Evolutionary conservation across 306 rosid species (phyloP).

Genomic region (Vigna hirtella): DNA sequence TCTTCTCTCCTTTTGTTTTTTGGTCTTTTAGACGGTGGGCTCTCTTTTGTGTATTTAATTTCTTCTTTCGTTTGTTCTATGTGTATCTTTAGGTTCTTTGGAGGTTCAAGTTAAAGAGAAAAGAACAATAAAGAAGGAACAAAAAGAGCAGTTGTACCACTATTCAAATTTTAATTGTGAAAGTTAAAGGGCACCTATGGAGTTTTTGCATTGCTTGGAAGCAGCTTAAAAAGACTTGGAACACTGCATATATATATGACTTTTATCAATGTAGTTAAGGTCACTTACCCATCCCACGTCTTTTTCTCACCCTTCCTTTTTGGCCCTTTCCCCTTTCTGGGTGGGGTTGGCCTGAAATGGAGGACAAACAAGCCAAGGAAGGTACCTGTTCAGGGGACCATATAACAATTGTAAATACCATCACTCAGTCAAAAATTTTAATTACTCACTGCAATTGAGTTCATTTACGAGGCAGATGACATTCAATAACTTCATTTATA

Average conservation of each 20-base stretch:
- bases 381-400: conserved; percentile 48
- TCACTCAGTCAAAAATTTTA: conserved; percentile 35
- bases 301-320: conserved; percentile 44
- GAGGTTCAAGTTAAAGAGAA: conserved; percentile 55
- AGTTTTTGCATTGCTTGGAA: conserved; percentile 47
- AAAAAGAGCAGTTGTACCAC: conserved; percentile 44
- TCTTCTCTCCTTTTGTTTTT: conserved; percentile 16
- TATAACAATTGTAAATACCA: background rate
- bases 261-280: conserved; percentile 43
- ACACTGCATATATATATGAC: conserved; percentile 22
- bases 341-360: conserved; percentile 41
- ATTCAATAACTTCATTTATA: conserved; percentile 36
- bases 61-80: conserved; percentile 37
- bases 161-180: conserved; percentile 41
- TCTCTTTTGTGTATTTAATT: conserved; percentile 15
- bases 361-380: conserved; percentile 49
- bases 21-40: conserved; percentile 33
- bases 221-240: conserved; percentile 38
- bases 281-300: conserved; percentile 38
- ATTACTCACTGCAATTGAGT: conserved; percentile 39
- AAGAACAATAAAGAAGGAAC: conserved; percentile 57
- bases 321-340: conserved; percentile 38
- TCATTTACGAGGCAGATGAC: conserved; percentile 43
- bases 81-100: conserved; percentile 46
- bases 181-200: conserved; percentile 44